phyloP scores from a whole-genome alignment of 371 early-diverging fungal species.

The Mortierella sp. region DNA sequence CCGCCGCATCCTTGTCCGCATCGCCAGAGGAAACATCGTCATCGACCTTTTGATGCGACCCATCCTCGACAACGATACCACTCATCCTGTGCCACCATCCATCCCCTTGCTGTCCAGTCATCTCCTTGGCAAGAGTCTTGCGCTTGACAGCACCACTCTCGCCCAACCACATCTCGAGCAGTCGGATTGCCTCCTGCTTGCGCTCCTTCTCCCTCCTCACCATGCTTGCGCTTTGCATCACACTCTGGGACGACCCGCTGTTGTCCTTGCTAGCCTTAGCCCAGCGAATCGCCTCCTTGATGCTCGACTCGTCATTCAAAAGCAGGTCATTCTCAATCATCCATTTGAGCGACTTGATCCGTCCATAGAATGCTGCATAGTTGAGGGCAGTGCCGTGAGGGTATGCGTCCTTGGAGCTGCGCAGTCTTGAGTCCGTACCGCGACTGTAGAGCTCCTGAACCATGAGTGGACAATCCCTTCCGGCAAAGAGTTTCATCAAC shows the following conservation, averaged over 20 bases:
- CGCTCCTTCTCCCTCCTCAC: constrained; percentile 29
- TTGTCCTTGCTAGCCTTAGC: constrained; percentile 17
- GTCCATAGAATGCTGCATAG: constrained; percentile 46
- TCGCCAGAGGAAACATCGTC: background rate
- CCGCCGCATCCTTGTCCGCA: background rate
- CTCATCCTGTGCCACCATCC: constrained; percentile 44
- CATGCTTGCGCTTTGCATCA: constrained; percentile 19
- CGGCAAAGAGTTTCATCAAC: constrained; percentile 34
- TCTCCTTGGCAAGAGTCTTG: constrained; percentile 30
- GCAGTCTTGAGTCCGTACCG: constrained; percentile 41
- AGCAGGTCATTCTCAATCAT: constrained; percentile 51
- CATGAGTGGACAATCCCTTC: constrained; percentile 41
- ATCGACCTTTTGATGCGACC: background rate
- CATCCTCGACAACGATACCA: constrained; percentile 38
- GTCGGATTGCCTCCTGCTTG: constrained; percentile 25
- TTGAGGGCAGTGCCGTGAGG: constrained; percentile 42
- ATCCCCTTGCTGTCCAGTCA: constrained; percentile 1
- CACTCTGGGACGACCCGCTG: background rate
- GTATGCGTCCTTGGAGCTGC: constrained; percentile 45
- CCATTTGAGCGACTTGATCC: constrained; percentile 49
- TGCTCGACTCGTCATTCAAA: constrained; percentile 34
- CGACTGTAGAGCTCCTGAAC: constrained; percentile 48
- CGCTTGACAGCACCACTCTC: constrained; percentile 25
- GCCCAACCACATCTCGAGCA: constrained; percentile 40
- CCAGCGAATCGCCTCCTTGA: constrained; percentile 47